phyloP scores from a whole-genome alignment of 495 filamentous ascomycete genomes.

The Lasiosphaeris hirsuta region DNA sequence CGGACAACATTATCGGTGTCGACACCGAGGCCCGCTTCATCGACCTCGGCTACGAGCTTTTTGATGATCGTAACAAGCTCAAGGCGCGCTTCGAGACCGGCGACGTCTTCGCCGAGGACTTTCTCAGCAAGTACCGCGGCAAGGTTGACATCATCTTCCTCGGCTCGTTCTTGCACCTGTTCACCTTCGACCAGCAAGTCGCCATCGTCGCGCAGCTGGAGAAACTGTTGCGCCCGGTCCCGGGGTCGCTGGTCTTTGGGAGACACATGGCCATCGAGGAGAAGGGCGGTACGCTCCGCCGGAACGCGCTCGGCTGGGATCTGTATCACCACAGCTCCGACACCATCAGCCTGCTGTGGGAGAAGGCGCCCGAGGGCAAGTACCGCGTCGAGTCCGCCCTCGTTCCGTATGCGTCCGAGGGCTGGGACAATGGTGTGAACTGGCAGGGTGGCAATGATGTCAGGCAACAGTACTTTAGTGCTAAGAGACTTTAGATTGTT shows the following conservation, averaged over 20 bases:
- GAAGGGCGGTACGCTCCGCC: no score
- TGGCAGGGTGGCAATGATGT: no score
- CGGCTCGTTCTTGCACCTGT: slow-evolving; percentile 58
- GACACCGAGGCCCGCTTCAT: slow-evolving; percentile 46
- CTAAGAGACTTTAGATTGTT: no score
- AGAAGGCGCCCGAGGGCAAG: no score
- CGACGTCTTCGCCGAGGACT: neutral
- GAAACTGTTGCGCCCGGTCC: neutral
- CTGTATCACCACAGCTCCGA: no score
- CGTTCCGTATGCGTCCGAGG: no score
- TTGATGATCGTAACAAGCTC: neutral
- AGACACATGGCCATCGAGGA: neutral
- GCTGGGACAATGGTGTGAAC: no score
- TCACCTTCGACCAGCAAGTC: slow-evolving; percentile 49
- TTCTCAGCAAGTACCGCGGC: slow-evolving; percentile 28
- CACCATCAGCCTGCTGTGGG: no score
- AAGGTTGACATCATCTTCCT: slow-evolving; percentile 54
- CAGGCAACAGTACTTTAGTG: no score
- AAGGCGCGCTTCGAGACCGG: neutral
- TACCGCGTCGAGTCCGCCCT: no score
- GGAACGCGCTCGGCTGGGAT: no score
- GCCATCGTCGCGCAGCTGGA: slow-evolving; percentile 42
- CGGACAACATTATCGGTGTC: slow-evolving; percentile 38
- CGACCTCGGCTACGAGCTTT: neutral
- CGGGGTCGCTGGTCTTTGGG: slow-evolving; percentile 4